Conservation (phyloP, 2,329 filamentous ascomycete genomes). For the Stagonosporopsis vannaccii region DNA sequence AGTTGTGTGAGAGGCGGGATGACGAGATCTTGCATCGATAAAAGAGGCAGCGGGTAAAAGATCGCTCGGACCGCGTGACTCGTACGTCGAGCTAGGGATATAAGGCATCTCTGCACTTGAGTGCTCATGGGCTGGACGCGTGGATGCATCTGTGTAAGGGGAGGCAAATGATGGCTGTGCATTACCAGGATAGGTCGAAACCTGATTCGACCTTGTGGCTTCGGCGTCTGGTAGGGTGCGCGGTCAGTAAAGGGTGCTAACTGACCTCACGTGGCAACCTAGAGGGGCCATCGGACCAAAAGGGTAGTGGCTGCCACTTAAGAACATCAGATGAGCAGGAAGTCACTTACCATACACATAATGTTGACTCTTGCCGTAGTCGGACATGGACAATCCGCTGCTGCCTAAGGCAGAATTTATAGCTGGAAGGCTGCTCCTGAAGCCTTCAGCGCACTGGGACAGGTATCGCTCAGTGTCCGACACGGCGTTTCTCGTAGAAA, state of each 20-base stretch:
- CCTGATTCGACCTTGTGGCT: slow-evolving; percentile 66
- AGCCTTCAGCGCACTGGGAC: slow-evolving; percentile 43
- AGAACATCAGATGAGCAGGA: slow-evolving; percentile 51
- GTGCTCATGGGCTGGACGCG: slow-evolving; percentile 58
- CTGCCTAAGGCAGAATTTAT: slow-evolving; percentile 39
- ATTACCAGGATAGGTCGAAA: slow-evolving; percentile 58
- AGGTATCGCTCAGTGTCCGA: slow-evolving; percentile 30
- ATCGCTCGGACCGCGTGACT: slow-evolving; percentile 53
- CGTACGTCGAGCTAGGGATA: slow-evolving; percentile 57
- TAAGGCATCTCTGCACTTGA: slow-evolving; percentile 54
- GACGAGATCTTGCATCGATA: slow-evolving; percentile 67
- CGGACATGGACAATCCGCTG: slow-evolving; percentile 76
- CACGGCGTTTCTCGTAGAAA: slow-evolving; percentile 32
- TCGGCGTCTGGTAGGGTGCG: slow-evolving; percentile 62
- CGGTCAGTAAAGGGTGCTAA: slow-evolving; percentile 54
- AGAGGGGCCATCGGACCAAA: slow-evolving; percentile 46
- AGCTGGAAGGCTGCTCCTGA: slow-evolving; percentile 61
- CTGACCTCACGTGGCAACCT: slow-evolving; percentile 46
- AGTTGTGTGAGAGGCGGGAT: slow-evolving; percentile 55
- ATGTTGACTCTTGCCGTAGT: slow-evolving; percentile 78
- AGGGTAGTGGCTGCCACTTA: slow-evolving; percentile 45
- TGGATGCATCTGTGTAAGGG: slow-evolving; percentile 59
- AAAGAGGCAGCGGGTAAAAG: slow-evolving; percentile 58
- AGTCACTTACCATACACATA: slow-evolving; percentile 79
- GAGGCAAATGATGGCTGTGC: slow-evolving; percentile 58